These are phyloP conservation scores for Aurantiochytrium sp. DNA, from an alignment of 108 stramenopile genomes.

Conservation along the genomic window DNA sequence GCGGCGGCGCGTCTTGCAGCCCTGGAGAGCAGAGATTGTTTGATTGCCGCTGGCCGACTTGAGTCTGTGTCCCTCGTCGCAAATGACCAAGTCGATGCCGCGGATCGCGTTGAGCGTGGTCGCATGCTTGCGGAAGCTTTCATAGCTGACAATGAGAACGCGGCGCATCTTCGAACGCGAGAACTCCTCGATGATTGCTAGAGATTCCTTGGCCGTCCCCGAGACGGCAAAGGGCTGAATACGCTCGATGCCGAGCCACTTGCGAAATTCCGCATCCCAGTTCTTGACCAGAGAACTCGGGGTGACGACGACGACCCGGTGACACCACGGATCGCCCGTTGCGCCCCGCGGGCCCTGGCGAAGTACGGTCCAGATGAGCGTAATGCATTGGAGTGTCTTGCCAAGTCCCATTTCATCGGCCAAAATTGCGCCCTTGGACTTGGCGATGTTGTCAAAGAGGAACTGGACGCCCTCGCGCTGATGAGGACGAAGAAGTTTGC, in stretches of 20 bases:
- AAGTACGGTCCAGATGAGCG: constrained; percentile 29
- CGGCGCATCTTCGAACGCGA: neutral
- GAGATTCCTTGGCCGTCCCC: neutral
- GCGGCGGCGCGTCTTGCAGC: constrained; percentile 52
- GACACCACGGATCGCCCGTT: neutral
- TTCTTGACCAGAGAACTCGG: constrained; percentile 95
- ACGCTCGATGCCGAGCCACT: constrained; percentile 65
- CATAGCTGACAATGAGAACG: constrained; percentile 57
- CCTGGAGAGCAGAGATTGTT: constrained; percentile 67
- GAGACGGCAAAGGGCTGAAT: neutral
- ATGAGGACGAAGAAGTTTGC: constrained; percentile 34
- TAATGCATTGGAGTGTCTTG: constrained; percentile 81
- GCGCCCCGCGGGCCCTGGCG: neutral
- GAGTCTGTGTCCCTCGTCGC: constrained; percentile 89
- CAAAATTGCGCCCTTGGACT: constrained; percentile 60
- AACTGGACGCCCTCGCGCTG: constrained; percentile 45
- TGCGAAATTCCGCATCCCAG: constrained; percentile 95
- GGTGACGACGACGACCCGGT: constrained; percentile 76
- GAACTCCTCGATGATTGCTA: neutral
- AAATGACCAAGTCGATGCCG: constrained; percentile 66
- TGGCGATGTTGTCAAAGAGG: constrained; percentile 32
- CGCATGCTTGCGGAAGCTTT: constrained; percentile 42
- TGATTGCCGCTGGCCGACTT: constrained; percentile 74
- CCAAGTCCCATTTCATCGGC: constrained; percentile 89
- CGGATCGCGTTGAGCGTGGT: constrained; percentile 33